Conservation (phyloP, 352 stramenopile species). For the Globisporangium sylvaticum region DNA sequence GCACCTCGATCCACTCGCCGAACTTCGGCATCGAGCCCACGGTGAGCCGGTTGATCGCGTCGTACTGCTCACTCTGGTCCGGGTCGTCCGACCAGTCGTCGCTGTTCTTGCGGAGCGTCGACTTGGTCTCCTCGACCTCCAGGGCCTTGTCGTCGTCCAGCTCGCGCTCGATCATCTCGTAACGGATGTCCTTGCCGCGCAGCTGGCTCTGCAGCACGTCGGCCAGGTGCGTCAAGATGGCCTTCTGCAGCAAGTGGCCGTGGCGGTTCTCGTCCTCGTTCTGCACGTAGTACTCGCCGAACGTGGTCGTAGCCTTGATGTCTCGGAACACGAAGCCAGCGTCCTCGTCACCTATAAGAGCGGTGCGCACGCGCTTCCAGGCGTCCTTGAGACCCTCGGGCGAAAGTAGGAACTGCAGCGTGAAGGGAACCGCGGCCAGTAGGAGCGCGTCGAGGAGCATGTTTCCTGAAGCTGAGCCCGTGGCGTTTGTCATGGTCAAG, state of each 20-base stretch:
- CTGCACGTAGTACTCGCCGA: conserved; percentile 7
- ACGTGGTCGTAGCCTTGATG: conserved; percentile 13
- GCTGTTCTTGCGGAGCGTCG: neutral
- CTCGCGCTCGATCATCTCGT: conserved; percentile 29
- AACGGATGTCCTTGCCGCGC: conserved; percentile 32
- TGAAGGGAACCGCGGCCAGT: conserved; percentile 1
- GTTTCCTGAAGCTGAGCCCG: conserved; percentile 33
- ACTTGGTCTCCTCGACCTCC: conserved; percentile 1
- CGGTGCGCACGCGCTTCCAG: conserved; percentile 22
- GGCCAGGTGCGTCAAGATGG: conserved; percentile 36
- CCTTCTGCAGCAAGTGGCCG: conserved; percentile 41
- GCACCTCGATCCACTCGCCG: conserved; percentile 21
- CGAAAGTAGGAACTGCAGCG: conserved; percentile 29
- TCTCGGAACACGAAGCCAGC: conserved; percentile 25
- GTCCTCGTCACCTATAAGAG: conserved; percentile 19
- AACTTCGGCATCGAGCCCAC: conserved; percentile 18
- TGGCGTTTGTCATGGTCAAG: conserved; percentile 13
- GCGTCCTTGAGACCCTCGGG: conserved; percentile 29
- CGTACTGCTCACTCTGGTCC: conserved; percentile 8
- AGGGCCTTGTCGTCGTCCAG: conserved; percentile 1
- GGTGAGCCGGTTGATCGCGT: conserved; percentile 10
- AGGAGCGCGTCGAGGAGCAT: conserved; percentile 40
- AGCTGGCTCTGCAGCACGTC: conserved; percentile 28
- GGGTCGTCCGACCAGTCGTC: conserved; percentile 20
- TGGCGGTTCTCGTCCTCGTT: conserved; percentile 23